phyloP scores from a whole-genome alignment of 1,284 basidiomycete genomes.

The Inonotus obliquus region DNA sequence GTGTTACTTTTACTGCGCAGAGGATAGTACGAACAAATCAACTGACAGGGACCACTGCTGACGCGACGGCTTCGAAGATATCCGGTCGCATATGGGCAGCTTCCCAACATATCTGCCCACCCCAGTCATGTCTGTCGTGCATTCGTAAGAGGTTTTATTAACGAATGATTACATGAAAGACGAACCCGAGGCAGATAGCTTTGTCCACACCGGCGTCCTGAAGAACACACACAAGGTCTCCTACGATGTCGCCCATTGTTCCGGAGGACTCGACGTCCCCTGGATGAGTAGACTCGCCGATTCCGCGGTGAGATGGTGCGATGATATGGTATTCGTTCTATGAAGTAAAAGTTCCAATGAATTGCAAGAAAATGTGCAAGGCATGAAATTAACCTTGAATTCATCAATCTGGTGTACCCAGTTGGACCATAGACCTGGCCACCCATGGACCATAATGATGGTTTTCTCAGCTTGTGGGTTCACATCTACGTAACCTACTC shows the following conservation, averaged over 20 bases:
- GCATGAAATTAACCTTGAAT: conserved; percentile 41
- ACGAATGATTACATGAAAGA: background rate
- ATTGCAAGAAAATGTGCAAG: background rate
- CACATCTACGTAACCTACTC: conserved; percentile 48
- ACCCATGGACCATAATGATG: conserved; percentile 66
- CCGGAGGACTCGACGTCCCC: conserved; percentile 55
- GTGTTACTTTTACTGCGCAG: background rate
- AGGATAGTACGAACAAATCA: conserved; percentile 1
- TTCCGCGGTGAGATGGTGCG: conserved; percentile 59
- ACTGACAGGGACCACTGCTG: conserved; percentile 52
- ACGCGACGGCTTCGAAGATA: conserved; percentile 55
- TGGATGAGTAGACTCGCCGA: conserved; percentile 60
- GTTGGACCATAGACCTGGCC: conserved; percentile 68
- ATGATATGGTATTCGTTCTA: conserved; percentile 56
- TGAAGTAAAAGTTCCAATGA: background rate
- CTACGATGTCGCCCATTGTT: conserved; percentile 52
- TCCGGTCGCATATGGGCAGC: conserved; percentile 61
- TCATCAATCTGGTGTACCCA: conserved; percentile 66
- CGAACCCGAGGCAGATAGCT: conserved; percentile 59
- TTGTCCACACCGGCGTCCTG: conserved; percentile 41
- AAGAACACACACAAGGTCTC: conserved; percentile 58
- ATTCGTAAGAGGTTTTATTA: background rate
- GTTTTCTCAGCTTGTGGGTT: conserved; percentile 47
- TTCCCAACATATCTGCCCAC: conserved; percentile 59
- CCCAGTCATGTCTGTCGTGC: conserved; percentile 63